These are phyloP conservation scores for Calcarisporium arbuscula DNA, from an alignment of 2,329 filamentous ascomycete species.

Conservation along the genomic window DNA sequence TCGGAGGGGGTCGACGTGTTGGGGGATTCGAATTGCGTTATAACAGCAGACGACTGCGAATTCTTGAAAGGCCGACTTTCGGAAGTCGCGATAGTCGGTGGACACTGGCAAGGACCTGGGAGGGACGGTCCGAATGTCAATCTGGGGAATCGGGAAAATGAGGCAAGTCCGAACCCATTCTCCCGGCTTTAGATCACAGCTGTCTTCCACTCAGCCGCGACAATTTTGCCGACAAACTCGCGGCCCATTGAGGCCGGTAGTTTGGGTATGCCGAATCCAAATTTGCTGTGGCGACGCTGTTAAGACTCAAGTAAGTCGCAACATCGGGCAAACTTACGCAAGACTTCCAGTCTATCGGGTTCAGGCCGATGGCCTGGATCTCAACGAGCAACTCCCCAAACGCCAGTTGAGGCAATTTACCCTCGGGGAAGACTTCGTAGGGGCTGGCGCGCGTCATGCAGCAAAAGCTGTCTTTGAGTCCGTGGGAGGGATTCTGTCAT, in stretches of 20 bases:
- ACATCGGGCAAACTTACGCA: no score
- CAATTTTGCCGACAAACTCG: constrained; percentile 7
- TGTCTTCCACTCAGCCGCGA: constrained; percentile 6
- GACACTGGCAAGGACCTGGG: constrained; percentile 6
- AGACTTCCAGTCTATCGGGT: no score
- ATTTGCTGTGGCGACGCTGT: no score
- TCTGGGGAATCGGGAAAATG: not conserved
- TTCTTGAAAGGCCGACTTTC: constrained; percentile 6
- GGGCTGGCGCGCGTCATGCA: no score
- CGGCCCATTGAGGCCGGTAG: constrained; percentile 1
- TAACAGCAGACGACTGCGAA: constrained; percentile 7
- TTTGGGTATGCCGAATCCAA: constrained; percentile 1
- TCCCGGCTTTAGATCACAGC: constrained; percentile 3
- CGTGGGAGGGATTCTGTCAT: no score
- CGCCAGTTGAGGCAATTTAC: no score
- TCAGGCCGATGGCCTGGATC: no score
- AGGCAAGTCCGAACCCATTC: constrained; percentile 4
- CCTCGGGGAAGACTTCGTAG: no score
- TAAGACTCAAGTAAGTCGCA: no score
- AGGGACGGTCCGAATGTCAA: not conserved
- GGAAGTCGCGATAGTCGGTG: constrained; percentile 5
- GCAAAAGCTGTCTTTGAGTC: no score
- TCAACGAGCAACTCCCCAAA: no score
- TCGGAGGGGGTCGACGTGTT: constrained; percentile 7
- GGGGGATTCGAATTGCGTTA: constrained; percentile 7